These are phyloP conservation scores for Sporisorium iseilematis-ciliati DNA, from an alignment of 1,284 basidiomycete genomes.

Conservation along the genomic window DNA sequence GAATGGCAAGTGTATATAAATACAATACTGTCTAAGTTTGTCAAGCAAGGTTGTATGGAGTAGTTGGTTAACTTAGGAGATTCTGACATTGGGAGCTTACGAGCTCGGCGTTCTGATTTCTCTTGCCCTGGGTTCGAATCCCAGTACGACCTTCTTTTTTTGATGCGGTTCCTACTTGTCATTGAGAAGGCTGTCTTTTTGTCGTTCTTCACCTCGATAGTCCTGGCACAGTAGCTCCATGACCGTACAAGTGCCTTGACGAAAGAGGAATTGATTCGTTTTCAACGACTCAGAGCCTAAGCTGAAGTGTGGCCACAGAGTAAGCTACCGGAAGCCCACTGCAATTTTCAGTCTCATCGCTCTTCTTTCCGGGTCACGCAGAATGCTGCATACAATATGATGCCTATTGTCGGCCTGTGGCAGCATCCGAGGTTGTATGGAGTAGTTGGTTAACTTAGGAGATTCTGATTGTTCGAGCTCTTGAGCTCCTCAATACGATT, in stretches of 20 bases:
- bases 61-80: constrained; percentile 57
- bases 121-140: constrained; percentile 60
- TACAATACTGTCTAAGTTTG: not conserved
- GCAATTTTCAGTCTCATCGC: no score
- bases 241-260: no score
- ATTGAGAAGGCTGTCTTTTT: not conserved
- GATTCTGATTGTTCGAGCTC: constrained; percentile 29
- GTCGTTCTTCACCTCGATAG: not conserved
- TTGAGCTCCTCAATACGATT: constrained; percentile 10
- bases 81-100: constrained; percentile 30
- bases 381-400: not conserved
- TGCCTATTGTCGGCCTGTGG: not conserved
- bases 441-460: constrained; percentile 53
- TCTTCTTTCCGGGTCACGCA: no score
- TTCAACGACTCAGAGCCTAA: no score
- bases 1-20: no score
- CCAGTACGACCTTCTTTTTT: constrained; percentile 35
- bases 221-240: no score
- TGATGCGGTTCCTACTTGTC: not conserved
- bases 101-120: constrained; percentile 15
- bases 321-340: no score
- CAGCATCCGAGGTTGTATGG: constrained; percentile 34
- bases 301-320: no score
- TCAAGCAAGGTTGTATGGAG: constrained; percentile 18
- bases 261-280: no score